Conservation (phyloP, 2,329 filamentous ascomycete species). For the Aspergillus ochraceoroseus region DNA sequence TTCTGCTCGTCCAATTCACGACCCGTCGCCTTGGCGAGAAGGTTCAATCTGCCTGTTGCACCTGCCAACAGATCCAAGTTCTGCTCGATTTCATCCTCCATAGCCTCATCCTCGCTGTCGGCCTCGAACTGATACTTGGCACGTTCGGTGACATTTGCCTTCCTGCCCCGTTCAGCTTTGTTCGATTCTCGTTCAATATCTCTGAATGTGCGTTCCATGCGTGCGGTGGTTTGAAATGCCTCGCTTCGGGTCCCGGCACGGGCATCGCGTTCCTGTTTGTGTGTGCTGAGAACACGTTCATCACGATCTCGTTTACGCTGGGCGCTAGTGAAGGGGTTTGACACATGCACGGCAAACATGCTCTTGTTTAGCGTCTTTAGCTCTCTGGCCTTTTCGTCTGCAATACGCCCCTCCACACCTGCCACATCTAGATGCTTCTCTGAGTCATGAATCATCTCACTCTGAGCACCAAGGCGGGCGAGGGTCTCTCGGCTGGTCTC, state of each 20-base stretch:
- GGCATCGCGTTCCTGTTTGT: conserved; percentile 53
- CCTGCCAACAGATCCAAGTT: conserved; percentile 58
- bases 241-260: conserved; percentile 54
- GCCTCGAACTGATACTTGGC: conserved; percentile 74
- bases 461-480: conserved; percentile 68
- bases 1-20: conserved; percentile 74
- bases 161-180: conserved; percentile 49
- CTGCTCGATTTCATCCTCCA: conserved; percentile 66
- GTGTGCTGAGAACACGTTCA: conserved; percentile 62
- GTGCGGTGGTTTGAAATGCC: conserved; percentile 52
- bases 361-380: conserved; percentile 79
- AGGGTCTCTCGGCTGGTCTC: conserved; percentile 68
- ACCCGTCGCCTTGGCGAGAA: conserved; percentile 67
- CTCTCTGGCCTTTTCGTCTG: conserved; percentile 74
- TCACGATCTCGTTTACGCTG: conserved; percentile 62
- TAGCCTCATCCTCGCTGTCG: conserved; percentile 64
- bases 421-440: conserved; percentile 79
- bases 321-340: conserved; percentile 70
- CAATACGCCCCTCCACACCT: conserved; percentile 67
- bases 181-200: conserved; percentile 55
- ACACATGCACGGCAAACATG: conserved; percentile 83
- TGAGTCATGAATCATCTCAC: conserved; percentile 74
- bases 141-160: conserved; percentile 55
- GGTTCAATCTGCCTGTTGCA: conserved; percentile 65
- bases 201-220: conserved; percentile 60